Percentiles rank a stretch among this genome's conserved stretches.
Evolutionary conservation across 495 filamentous ascomycete species (phyloP).

Genomic region (Saxophila tyrrhenica): DNA sequence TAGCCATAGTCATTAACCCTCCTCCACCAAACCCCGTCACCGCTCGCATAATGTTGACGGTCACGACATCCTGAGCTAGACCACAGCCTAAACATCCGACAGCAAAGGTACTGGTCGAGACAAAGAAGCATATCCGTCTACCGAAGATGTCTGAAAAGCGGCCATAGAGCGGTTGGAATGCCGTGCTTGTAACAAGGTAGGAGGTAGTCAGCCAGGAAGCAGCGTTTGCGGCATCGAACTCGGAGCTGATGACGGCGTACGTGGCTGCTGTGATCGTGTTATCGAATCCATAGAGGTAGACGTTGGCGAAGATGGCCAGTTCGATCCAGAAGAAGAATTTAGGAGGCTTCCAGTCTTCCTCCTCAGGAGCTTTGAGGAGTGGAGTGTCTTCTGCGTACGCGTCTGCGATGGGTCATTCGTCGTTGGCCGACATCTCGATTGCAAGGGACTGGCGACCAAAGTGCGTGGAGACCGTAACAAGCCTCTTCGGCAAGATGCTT

Average conservation of each 20-base stretch:
- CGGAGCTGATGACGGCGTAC: neutral
- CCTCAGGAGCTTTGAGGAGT: neutral
- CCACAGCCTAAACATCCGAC: neutral
- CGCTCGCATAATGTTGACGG: neutral
- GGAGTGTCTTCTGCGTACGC: neutral
- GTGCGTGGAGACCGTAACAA: neutral
- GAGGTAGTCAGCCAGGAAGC: neutral
- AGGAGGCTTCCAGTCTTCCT: neutral
- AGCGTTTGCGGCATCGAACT: neutral
- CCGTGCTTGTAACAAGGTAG: neutral
- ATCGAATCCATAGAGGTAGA: neutral
- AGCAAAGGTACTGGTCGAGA: neutral
- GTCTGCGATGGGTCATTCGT: neutral
- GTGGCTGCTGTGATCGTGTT: constrained; percentile 1
- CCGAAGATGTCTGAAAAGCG: neutral
- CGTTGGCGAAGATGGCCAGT: constrained; percentile 1
- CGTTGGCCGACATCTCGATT: neutral
- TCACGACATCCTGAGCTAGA: neutral
- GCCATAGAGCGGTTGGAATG: neutral
- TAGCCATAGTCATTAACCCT: constrained; percentile 2
- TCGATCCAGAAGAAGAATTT: neutral
- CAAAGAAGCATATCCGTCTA: neutral
- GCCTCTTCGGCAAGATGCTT: neutral
- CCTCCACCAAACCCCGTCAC: neutral
- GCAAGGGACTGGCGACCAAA: neutral